These are phyloP conservation scores for Puccinia coronata DNA, from an alignment of 1,284 basidiomycete genomes.

Conservation along the genomic window DNA sequence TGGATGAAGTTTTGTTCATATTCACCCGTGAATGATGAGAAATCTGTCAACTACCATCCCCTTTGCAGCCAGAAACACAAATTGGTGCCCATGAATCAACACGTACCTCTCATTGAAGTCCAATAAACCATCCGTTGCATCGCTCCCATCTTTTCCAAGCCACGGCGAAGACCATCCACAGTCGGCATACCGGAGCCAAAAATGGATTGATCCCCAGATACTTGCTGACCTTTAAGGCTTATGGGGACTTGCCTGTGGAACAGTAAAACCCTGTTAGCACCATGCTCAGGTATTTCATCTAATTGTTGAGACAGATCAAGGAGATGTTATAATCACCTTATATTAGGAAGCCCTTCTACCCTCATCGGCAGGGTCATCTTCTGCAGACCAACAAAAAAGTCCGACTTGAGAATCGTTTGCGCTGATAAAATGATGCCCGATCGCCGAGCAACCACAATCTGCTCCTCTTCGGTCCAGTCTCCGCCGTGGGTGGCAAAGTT, in stretches of 20 bases:
- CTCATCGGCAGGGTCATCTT: constrained; percentile 76
- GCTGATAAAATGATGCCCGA: constrained; percentile 84
- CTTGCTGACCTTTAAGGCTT: constrained; percentile 16
- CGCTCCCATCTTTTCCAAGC: constrained; percentile 77
- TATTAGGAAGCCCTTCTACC: constrained; percentile 50
- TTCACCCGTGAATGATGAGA: background rate
- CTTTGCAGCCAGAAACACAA: background rate
- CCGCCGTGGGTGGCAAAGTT: constrained; percentile 62
- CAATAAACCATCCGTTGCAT: constrained; percentile 76
- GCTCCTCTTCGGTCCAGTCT: constrained; percentile 51
- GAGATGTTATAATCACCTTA: constrained; percentile 18
- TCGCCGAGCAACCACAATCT: constrained; percentile 71
- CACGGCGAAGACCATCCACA: constrained; percentile 70
- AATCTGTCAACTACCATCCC: background rate
- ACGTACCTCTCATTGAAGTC: constrained; percentile 76
- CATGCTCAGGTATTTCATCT: background rate
- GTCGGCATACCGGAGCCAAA: constrained; percentile 43
- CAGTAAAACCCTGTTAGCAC: background rate
- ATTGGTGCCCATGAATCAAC: background rate
- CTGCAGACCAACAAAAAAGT: constrained; percentile 64
- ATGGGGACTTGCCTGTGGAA: constrained; percentile 46
- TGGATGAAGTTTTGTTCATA: background rate
- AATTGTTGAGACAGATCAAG: background rate
- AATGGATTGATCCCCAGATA: constrained; percentile 40
- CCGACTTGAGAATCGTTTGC: constrained; percentile 89